phyloP scores from a whole-genome alignment of 1,284 basidiomycete species.

The Heterobasidion parviporum region DNA sequence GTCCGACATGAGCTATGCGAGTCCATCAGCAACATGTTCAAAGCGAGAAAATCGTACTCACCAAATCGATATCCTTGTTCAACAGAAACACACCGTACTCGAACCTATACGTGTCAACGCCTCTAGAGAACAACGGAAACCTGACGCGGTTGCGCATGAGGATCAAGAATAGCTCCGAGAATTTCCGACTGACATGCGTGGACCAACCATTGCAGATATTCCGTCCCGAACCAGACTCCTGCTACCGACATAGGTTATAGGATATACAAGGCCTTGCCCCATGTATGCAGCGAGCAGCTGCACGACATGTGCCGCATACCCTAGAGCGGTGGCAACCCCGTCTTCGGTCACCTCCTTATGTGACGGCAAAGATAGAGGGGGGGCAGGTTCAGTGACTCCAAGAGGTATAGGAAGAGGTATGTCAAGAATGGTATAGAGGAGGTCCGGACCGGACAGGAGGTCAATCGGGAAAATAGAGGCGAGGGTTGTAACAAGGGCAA shows the following conservation, averaged over 20 bases:
- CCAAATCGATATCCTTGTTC: conserved; percentile 97
- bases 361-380: conserved; percentile 63
- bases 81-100: conserved; percentile 96
- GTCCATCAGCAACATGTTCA: conserved; percentile 9
- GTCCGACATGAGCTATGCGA: conserved; percentile 57
- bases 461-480: conserved; percentile 85
- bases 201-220: conserved; percentile 90
- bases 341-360: conserved; percentile 78
- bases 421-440: conserved; percentile 78
- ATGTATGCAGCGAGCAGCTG: conserved; percentile 77
- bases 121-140: conserved; percentile 91
- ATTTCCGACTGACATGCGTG: conserved; percentile 63
- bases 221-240: conserved; percentile 84
- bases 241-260: conserved; percentile 83
- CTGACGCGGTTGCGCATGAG: conserved; percentile 28
- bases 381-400: conserved; percentile 70
- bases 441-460: conserved; percentile 69
- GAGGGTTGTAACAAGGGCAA: conserved; percentile 67
- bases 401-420: conserved; percentile 83
- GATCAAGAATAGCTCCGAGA: background rate
- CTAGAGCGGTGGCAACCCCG: conserved; percentile 76
- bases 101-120: conserved; percentile 93
- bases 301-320: conserved; percentile 80
- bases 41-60: conserved; percentile 26
- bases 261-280: conserved; percentile 76